Base-by-base conservation (phyloP, 352 stramenopile genomes). In the Achlya hypogyna region DNA sequence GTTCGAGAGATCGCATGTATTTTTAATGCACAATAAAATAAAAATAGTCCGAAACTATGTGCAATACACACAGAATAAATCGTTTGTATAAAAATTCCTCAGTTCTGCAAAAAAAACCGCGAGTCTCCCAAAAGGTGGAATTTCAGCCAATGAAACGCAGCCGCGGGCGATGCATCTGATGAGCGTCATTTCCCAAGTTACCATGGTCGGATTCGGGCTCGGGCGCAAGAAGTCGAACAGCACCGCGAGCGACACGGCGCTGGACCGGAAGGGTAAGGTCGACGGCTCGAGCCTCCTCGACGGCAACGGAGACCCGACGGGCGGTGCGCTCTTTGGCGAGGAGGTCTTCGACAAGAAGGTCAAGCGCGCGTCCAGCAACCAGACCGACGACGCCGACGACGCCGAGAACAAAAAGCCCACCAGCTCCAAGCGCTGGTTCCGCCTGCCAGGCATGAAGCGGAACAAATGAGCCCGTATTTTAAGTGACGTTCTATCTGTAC, bases 191-290 rank as follows among this genome's bases (percentile, higher is more conserved):
- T 63, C 6, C n/a, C 54, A 63, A 58, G 20, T 58, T 35, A 27
- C 51, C 20, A 29, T 60, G 10, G 40, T 43, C 31, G 91, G 89
- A 80, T 80, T 93, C 29, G 81, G 82, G 1, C 91, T 93, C 72
- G 71, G 91, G 66, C 81, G 82, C 71, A 93, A 93, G 83, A 93
- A 93, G 68, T 87, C 82, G 67, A 78, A 86, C 63, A 87, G 87
- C 64, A 71, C 75, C 23, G 56, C 84, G 65, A 78, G 74, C 64
- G 73, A 81, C 51, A 91, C 84, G 20, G 81, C 78, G 70, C 78
- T 93, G 34, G 84, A 93, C 64, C 84, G 83, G 66, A 92, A 93
- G 75, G 85, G 85, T 59, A 88, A 87, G 53, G 78, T 94, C 32
- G 86, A 94, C 69, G 82, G 81, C 63, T 79, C 86, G 34, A 94